Evolutionary conservation across 805 yeast species (phyloP), one percentile per base, ranked within the genome.

Genomic region (Myxozyma sirexii): DNA sequence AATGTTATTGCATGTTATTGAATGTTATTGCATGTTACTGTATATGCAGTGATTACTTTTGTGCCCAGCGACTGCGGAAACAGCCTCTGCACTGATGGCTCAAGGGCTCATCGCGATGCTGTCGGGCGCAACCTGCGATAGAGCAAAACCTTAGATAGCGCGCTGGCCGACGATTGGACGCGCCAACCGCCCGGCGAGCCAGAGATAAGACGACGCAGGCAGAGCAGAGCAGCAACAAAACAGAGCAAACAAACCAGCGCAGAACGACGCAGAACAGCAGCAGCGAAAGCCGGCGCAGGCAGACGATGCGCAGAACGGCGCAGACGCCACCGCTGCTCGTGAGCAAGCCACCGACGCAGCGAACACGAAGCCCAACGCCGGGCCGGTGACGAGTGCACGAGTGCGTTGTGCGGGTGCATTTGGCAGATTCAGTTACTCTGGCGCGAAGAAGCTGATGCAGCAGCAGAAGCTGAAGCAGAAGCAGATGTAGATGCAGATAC

Each of bases 311-410:
- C 43, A 39, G 17, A 39, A 21, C n/a, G n/a, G n/a, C n/a, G n/a
- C n/a, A n/a, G n/a, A n/a, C n/a, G n/a, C n/a, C n/a, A n/a, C n/a
- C n/a, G n/a, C 12, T 15, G 52, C 42, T 4, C 17, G 52, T 17
- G 52, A 48, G 52, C 23, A 48, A 48, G 56, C 43, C 56, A 53
- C 49, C 42, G 42, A 45, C 50, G 48, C 48, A 26, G 15, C 41
- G 23, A 24, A n/a, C 42, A 1, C 10, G 21, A 29, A 26, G 50
- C 13, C 50, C 31, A 31, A 31, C 13, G n/a, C n/a, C n/a, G n/a
- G n/a, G n/a, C n/a, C n/a, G n/a, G n/a, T n/a, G n/a, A n/a, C n/a
- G n/a, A n/a, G n/a, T n/a, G n/a, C n/a, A 31, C 10, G 35, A 31
- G 35, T 31, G 35, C 35, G 35, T 12, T 31, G 35, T 31, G 35